These are phyloP conservation scores for Oenanthe javanica DNA, from an alignment of 140 eudicot genomes.

Conservation along the genomic window DNA sequence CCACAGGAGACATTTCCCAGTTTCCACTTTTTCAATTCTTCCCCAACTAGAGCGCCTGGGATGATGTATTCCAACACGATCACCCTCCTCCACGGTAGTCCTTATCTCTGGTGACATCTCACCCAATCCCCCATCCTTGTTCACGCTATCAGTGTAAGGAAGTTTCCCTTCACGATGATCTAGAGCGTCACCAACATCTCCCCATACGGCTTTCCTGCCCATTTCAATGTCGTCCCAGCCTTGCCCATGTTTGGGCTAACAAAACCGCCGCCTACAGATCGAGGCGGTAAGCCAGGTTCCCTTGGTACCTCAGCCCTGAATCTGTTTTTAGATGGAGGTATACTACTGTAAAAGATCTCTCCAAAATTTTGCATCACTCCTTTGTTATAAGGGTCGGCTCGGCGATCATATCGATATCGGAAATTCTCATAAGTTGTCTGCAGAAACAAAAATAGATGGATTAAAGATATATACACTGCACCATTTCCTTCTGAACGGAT, in stretches of 20 bases:
- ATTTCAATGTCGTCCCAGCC: conserved; percentile 84
- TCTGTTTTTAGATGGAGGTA: conserved; percentile 72
- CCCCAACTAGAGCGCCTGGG: conserved; percentile 93
- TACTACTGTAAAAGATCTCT: conserved; percentile 61
- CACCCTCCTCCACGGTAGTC: conserved; percentile 82
- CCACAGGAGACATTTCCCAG: conserved; percentile 99
- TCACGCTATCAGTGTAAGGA: conserved; percentile 53
- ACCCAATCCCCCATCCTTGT: conserved; percentile 54
- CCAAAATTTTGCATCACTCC: conserved; percentile 66
- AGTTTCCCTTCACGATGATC: conserved; percentile 49
- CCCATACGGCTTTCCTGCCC: conserved; percentile 98
- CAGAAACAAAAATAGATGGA: conserved; percentile 12
- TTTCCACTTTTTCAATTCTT: conserved; percentile 77
- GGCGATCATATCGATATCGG: conserved; percentile 79
- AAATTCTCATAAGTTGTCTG: conserved; percentile 98
- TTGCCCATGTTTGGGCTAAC: conserved; percentile 96
- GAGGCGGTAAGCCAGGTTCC: conserved; percentile 55
- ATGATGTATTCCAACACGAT: conserved; percentile 68
- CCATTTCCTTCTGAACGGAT: not conserved
- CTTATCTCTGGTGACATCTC: conserved; percentile 78
- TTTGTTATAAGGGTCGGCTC: conserved; percentile 92
- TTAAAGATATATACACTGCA: not conserved
- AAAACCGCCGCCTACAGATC: conserved; percentile 69
- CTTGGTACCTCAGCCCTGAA: conserved; percentile 63
- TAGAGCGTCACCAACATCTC: conserved; percentile 51